phyloP scores from a whole-genome alignment of 306 rosid species.

The Vicia villosa region DNA sequence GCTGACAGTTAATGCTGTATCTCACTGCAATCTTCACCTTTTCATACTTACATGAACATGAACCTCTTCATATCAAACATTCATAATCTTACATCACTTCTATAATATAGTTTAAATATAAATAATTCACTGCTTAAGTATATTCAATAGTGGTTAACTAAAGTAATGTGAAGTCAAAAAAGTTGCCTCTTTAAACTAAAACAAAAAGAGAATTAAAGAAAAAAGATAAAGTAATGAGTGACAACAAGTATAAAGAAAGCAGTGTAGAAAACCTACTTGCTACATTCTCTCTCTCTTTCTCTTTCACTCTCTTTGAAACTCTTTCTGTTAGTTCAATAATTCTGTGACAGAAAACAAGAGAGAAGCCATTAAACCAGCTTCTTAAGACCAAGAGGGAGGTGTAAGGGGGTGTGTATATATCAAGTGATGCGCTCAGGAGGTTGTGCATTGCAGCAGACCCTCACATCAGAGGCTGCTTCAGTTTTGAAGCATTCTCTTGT shows the following conservation, averaged over 20 bases:
- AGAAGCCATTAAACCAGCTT: neutral
- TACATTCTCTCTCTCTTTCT: constrained; percentile 36
- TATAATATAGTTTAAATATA: neutral
- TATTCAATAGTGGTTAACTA: neutral
- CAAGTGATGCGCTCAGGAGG: constrained; percentile 96
- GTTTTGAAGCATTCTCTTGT: constrained; percentile 85
- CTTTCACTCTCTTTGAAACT: constrained; percentile 12
- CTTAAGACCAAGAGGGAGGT: constrained; percentile 35
- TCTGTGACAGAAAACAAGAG: constrained; percentile 20
- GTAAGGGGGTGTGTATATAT: constrained; percentile 63
- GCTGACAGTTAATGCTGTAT: neutral
- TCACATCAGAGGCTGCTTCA: constrained; percentile 99
- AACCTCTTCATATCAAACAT: constrained; percentile 18
- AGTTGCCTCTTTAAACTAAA: constrained; percentile 46
- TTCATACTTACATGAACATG: constrained; percentile 1
- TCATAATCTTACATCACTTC: neutral
- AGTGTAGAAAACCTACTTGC: constrained; percentile 45
- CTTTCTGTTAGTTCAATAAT: constrained; percentile 18
- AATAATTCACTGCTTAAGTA: neutral
- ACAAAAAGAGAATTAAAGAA: constrained; percentile 37
- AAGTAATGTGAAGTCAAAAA: constrained; percentile 20
- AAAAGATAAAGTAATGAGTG: constrained; percentile 27
- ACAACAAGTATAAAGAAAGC: constrained; percentile 66
- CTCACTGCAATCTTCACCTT: constrained; percentile 5
- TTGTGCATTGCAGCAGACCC: constrained; percentile 88